These are phyloP conservation scores for Globisporangium lucens DNA, from an alignment of 352 stramenopile species.

Conservation along the genomic window DNA sequence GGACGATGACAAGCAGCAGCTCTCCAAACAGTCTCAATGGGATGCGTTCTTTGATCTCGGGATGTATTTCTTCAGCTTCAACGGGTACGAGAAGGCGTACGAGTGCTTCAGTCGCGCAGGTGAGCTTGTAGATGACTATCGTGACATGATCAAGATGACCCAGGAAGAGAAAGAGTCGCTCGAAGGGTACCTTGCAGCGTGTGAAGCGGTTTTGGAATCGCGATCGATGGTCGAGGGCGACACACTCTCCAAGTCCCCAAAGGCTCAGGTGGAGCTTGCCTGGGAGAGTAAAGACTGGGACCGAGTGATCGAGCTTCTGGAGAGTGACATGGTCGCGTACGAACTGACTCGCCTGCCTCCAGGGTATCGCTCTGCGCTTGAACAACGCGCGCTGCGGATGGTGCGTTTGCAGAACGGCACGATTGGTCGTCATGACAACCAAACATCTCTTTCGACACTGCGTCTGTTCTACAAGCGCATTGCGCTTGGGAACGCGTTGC, in stretches of 20 bases:
- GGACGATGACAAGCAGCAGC: conserved; percentile 39
- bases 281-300: conserved; percentile 53
- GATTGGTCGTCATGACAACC: conserved; percentile 18
- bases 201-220: conserved; percentile 58
- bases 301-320: conserved; percentile 38
- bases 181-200: conserved; percentile 72
- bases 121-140: conserved; percentile 48
- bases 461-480: conserved; percentile 53
- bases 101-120: conserved; percentile 64
- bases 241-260: conserved; percentile 31
- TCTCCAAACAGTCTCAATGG: conserved; percentile 42
- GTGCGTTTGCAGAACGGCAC: conserved; percentile 31
- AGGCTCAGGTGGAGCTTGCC: conserved; percentile 40
- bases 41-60: conserved; percentile 68
- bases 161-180: conserved; percentile 36
- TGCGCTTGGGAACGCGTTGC: conserved; percentile 43
- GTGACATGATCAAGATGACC: conserved; percentile 17
- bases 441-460: conserved; percentile 20
- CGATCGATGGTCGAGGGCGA: conserved; percentile 34
- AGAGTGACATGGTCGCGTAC: conserved; percentile 39
- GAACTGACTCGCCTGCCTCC: conserved; percentile 30
- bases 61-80: conserved; percentile 78
- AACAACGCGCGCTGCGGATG: conserved; percentile 48
- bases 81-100: conserved; percentile 69
- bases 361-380: conserved; percentile 36